phyloP scores from a whole-genome alignment of 495 filamentous ascomycete genomes.

The Penicillium silybi region DNA sequence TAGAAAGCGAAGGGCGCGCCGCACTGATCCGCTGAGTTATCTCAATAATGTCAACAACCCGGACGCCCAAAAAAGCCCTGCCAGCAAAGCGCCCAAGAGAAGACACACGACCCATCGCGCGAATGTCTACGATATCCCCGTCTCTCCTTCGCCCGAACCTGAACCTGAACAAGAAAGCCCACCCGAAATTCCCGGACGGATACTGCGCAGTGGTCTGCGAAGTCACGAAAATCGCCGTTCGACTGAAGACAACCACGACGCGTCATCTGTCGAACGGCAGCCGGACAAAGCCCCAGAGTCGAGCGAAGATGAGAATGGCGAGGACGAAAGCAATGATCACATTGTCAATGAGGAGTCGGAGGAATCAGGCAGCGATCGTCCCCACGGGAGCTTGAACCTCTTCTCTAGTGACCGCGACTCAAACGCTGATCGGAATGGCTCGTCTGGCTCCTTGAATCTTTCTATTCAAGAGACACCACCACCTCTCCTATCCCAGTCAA shows the following conservation, averaged over 20 bases:
- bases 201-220: background rate
- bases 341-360: background rate
- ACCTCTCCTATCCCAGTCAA: background rate
- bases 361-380: background rate
- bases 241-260: background rate
- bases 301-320: background rate
- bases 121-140: slow-evolving; percentile 2
- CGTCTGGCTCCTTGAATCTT: background rate
- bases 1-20: slow-evolving; percentile 2
- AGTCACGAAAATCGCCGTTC: background rate
- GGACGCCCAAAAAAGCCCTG: background rate
- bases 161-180: background rate
- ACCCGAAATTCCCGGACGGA: background rate
- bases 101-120: slow-evolving; percentile 1
- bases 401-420: background rate
- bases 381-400: background rate
- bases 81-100: background rate
- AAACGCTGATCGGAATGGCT: background rate
- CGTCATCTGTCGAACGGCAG: background rate
- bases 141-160: slow-evolving; percentile 1
- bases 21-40: background rate
- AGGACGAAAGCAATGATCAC: background rate
- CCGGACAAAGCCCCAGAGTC: background rate
- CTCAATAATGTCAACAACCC: slow-evolving; percentile 2
- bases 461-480: background rate